Evolutionary conservation across 2,329 filamentous ascomycete species (phyloP).

Genomic region (Magnaporthiopsis rhizophila): DNA sequence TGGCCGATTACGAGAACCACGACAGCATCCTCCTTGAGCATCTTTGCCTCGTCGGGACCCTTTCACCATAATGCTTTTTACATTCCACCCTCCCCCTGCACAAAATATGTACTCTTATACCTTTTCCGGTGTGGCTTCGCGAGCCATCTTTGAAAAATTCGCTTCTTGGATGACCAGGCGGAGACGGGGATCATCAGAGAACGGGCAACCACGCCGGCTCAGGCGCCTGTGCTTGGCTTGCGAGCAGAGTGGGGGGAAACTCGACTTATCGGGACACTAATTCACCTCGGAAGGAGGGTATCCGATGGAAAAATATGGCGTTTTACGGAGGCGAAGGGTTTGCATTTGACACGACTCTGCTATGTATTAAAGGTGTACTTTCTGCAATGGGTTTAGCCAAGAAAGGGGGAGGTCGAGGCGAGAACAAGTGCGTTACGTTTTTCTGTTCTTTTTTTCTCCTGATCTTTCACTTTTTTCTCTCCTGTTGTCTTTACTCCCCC

Average conservation of each 20-base stretch:
- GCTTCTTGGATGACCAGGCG: neutral
- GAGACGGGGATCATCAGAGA: neutral
- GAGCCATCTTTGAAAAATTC: neutral
- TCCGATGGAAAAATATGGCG: neutral
- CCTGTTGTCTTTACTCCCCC: neutral
- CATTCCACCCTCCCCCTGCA: neutral
- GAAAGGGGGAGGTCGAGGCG: neutral
- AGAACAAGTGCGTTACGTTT: neutral
- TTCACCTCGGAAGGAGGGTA: neutral
- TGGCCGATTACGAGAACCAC: slow-evolving; percentile 2
- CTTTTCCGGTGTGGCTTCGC: neutral
- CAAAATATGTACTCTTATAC: neutral
- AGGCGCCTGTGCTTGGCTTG: neutral
- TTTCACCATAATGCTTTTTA: neutral
- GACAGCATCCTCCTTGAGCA: neutral
- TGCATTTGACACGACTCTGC: slow-evolving; percentile 1
- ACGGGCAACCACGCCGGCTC: neutral
- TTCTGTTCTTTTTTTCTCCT: slow-evolving; percentile 4
- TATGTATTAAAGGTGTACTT: slow-evolving; percentile 1
- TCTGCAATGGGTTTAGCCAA: neutral
- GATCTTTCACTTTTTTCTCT: slow-evolving; percentile 8
- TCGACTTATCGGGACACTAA: neutral
- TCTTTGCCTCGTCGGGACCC: neutral
- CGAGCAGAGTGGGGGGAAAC: neutral
- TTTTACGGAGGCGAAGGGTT: neutral